phyloP scores from a whole-genome alignment of 1,284 basidiomycete genomes.

The Fistulina hepatica region DNA sequence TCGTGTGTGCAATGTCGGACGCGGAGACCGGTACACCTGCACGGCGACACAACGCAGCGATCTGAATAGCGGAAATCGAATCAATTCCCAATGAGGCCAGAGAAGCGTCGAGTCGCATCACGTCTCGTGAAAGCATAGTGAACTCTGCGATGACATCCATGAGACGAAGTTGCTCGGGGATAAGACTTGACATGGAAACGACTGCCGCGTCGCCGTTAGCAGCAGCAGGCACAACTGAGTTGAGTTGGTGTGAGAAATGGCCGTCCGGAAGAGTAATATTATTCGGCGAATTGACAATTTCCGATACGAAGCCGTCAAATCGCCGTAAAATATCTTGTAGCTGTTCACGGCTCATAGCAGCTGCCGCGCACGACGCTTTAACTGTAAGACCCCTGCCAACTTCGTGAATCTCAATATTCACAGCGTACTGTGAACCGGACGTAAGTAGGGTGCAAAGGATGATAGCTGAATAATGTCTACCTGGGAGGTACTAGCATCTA shows the following conservation, averaged over 20 bases:
- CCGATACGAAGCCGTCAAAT: too few relatives aligned
- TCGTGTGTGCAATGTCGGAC: too few relatives aligned
- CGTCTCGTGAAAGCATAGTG: slow-evolving; percentile 3
- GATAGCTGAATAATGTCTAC: background rate
- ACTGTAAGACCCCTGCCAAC: too few relatives aligned
- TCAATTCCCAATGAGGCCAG: slow-evolving; percentile 10
- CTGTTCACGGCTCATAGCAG: too few relatives aligned
- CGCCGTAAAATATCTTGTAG: too few relatives aligned
- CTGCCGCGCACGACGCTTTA: too few relatives aligned
- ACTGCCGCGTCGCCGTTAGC: background rate
- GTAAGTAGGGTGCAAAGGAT: background rate
- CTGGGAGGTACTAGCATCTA: background rate
- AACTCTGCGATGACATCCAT: slow-evolving; percentile 5
- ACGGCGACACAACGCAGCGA: slow-evolving; percentile 8
- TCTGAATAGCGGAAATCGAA: slow-evolving; percentile 10
- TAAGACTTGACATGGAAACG: background rate
- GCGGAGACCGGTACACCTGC: slow-evolving; percentile 7
- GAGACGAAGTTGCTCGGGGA: slow-evolving; percentile 3
- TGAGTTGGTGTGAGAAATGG: slow-evolving; percentile 3
- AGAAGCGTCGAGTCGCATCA: slow-evolving; percentile 6
- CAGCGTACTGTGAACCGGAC: slow-evolving; percentile 5
- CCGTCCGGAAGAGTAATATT: slow-evolving; percentile 4
- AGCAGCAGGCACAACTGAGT: background rate
- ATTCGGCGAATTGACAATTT: too few relatives aligned
- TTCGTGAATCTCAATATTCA: slow-evolving; percentile 9